Conservation (phyloP, 768 basidiomycete species). For the Gloeopeniophorella convolvens region DNA sequence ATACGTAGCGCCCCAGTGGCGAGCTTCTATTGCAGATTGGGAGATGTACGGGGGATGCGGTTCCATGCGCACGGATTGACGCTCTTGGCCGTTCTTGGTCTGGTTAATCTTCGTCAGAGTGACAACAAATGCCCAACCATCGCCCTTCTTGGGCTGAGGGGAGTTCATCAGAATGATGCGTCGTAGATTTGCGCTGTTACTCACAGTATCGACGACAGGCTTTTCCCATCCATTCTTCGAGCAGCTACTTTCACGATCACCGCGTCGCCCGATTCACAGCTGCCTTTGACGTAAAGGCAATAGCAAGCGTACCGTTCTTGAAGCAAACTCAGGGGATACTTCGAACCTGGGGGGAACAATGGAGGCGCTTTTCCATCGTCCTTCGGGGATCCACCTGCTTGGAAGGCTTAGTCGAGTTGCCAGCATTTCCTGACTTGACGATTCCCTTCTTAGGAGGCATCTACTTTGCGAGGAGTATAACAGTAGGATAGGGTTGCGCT, state of each 20-base stretch:
- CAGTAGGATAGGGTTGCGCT: no score
- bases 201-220: slow-evolving; percentile 70
- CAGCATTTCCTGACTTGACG: slow-evolving; percentile 85
- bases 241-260: slow-evolving; percentile 43
- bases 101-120: slow-evolving; percentile 61
- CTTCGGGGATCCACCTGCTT: slow-evolving; percentile 21
- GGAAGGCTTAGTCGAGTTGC: slow-evolving; percentile 64
- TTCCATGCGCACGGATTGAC: slow-evolving; percentile 62
- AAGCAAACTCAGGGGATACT: slow-evolving; percentile 73
- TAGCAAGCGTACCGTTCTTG: slow-evolving; percentile 88
- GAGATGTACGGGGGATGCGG: slow-evolving; percentile 66
- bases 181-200: slow-evolving; percentile 7
- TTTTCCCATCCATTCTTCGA: slow-evolving; percentile 89
- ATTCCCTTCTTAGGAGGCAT: slow-evolving; percentile 74
- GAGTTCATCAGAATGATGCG: slow-evolving; percentile 9
- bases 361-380: slow-evolving; percentile 34
- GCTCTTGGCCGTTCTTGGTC: slow-evolving; percentile 50
- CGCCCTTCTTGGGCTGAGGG: slow-evolving; percentile 39
- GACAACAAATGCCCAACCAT: slow-evolving; percentile 60
- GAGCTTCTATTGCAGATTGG: slow-evolving; percentile 71
- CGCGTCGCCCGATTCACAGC: no score
- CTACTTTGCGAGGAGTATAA: neutral
- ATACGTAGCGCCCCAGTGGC: slow-evolving; percentile 87
- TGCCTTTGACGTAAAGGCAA: no score
- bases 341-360: slow-evolving; percentile 79